phyloP scores from a whole-genome alignment of 2,329 filamentous ascomycete species.

The Botrytis porri region DNA sequence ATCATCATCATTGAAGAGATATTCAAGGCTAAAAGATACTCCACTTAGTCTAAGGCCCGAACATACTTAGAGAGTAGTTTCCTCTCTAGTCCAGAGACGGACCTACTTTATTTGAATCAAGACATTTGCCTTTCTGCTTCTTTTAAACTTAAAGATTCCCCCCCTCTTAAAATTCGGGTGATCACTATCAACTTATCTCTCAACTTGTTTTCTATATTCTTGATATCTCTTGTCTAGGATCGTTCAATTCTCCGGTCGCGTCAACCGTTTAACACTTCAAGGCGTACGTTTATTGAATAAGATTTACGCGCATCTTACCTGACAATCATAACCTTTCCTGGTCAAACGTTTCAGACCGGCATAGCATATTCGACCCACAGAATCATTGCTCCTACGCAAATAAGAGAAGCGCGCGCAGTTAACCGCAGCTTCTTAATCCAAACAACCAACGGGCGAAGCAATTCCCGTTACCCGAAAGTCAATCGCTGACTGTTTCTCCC shows the following conservation, averaged over 20 bases:
- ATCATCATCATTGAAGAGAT: background rate
- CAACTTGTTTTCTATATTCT: background rate
- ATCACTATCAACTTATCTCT: background rate
- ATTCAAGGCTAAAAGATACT: background rate
- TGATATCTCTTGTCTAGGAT: background rate
- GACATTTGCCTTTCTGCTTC: background rate
- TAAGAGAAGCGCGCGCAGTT: conserved; percentile 10
- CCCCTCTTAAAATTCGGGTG: background rate
- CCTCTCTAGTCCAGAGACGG: conserved; percentile 2
- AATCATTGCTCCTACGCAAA: background rate
- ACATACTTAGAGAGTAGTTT: conserved; percentile 5
- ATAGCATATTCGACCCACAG: background rate
- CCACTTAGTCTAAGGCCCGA: background rate
- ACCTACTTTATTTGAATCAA: background rate
- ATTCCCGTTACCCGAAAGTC: background rate
- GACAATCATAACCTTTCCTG: conserved; percentile 1
- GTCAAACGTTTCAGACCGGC: conserved; percentile 3
- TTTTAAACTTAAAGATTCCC: background rate
- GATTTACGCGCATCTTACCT: background rate
- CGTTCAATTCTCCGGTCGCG: background rate
- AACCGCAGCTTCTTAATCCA: background rate
- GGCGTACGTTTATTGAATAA: background rate
- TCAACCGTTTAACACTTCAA: background rate
- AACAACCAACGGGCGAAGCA: conserved; percentile 14
- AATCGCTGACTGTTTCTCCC: background rate